Evolutionary conservation across 169 alveolate species (phyloP), one percentile per base, ranked within the genome.

Genomic region (Eimeria necatrix): DNA sequence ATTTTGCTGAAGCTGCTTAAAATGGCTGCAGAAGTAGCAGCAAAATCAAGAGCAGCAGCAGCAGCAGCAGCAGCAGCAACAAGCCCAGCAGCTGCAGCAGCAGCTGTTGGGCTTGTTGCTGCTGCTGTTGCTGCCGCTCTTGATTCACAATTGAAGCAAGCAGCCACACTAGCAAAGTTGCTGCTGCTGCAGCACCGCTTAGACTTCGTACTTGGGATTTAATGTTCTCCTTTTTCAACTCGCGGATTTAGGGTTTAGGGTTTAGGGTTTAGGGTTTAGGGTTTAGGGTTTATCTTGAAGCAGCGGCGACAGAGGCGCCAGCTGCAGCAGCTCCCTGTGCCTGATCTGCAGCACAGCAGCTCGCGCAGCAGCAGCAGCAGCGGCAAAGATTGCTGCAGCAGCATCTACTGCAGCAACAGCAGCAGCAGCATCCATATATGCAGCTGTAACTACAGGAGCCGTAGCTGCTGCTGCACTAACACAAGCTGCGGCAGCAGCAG

Each of bases 311-410:
- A 49, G 64, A 1, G 64, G 80, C 46, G 93, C 70, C 70, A 48
- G 93, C 83, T 61, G 83, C 93, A 86, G 93, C 24, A 60, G 84
- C 84, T 86, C 93, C 20, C 60, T 68, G 68, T 86, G 64, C 52
- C 84, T 83, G 68, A 86, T 51, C 51, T 86, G 84, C 2, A 86
- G 71, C 26, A 83, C 84, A 20, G 81, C 93, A 5, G 64, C 24
- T 16, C 64, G 81, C 70, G 74, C 60, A n/a, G 61, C 18, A 5
- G 64, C 53, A 8, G 84, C 93, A 61, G 93, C 24, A 48, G 49
- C 6, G 49, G 60, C 85, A 73, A 49, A 24, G 32, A 41, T 53
- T 26, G 60, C 60, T 22, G 76, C 76, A 68, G 8, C 76, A 14
- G 76, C 76, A 68, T 7, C 64, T 9, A 12, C 64, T 9, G 64